Evolutionary conservation across 176 grass and related monocot species (phyloP).

Genomic region (Avena insularis): DNA sequence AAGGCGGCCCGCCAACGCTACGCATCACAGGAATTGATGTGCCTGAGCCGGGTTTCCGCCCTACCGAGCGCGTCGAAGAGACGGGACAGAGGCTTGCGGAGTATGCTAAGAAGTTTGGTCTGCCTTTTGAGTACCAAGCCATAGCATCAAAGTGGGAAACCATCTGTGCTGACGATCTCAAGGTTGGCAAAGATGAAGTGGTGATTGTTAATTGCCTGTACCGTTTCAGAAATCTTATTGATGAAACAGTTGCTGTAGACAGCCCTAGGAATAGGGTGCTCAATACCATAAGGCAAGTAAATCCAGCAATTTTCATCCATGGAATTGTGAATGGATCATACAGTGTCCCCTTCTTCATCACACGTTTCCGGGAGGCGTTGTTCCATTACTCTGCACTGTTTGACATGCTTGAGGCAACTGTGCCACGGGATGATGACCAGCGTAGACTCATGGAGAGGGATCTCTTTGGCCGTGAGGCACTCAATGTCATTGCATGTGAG

Average conservation of each 20-base stretch:
- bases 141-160: constrained; percentile 96
- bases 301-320: constrained; percentile 88
- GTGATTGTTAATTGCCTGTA: constrained; percentile 94
- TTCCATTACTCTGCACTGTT: constrained; percentile 95
- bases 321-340: constrained; percentile 97
- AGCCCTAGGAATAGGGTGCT: constrained; percentile 93
- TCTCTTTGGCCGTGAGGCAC: constrained; percentile 87
- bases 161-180: constrained; percentile 77
- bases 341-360: constrained; percentile 94
- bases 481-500: constrained; percentile 96
- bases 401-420: constrained; percentile 91
- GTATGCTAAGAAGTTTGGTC: constrained; percentile 74
- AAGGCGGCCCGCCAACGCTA: constrained; percentile 69
- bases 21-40: constrained; percentile 96
- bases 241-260: constrained; percentile 92
- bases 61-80: constrained; percentile 89
- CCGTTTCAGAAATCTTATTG: constrained; percentile 93
- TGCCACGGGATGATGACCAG: constrained; percentile 82
- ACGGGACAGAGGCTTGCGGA: constrained; percentile 84
- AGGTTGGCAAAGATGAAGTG: constrained; percentile 77
- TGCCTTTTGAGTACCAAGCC: constrained; percentile 88
- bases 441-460: constrained; percentile 82
- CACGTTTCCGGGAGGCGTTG: constrained; percentile 87
- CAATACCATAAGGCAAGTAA: constrained; percentile 93
- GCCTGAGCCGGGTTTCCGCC: constrained; percentile 89